phyloP scores from a whole-genome alignment of 768 basidiomycete genomes.

The Tylopilus plumbeoviolaceoides region DNA sequence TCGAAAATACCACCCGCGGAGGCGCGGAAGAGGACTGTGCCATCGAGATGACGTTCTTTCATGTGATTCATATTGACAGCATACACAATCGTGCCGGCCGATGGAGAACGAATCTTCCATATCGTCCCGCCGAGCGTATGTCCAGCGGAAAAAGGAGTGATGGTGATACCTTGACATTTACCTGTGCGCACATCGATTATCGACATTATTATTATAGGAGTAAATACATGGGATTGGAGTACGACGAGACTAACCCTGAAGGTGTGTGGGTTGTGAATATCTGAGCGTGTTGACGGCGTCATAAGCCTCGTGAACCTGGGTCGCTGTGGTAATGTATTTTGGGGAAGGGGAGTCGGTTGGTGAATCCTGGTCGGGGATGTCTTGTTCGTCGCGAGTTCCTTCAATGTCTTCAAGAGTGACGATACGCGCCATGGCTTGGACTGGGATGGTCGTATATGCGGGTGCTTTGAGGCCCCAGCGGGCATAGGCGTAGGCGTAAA shows the following conservation, averaged over 20 bases:
- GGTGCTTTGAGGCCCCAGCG: conserved; percentile 86
- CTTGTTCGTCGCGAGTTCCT: conserved; percentile 71
- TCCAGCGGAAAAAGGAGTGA: conserved; percentile 93
- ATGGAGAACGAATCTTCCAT: conserved; percentile 98
- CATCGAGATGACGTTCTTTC: conserved; percentile 92
- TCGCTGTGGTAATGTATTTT: conserved; percentile 70
- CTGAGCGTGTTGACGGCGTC: conserved; percentile 87
- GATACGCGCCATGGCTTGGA: conserved; percentile 92
- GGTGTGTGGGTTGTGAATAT: conserved; percentile 93
- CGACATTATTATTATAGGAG: neutral
- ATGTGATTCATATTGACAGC: conserved; percentile 96
- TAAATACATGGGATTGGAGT: conserved; percentile 2
- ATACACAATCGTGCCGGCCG: conserved; percentile 92
- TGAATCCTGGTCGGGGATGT: conserved; percentile 38
- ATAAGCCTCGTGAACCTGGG: conserved; percentile 91
- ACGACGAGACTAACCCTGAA: conserved; percentile 63
- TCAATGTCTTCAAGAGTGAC: conserved; percentile 88
- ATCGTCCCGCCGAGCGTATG: conserved; percentile 96
- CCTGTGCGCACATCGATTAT: conserved; percentile 39
- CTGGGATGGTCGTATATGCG: conserved; percentile 91
- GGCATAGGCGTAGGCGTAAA: conserved; percentile 91
- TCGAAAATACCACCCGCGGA: conserved; percentile 79
- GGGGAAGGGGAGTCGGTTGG: conserved; percentile 14
- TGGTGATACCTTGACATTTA: conserved; percentile 88
- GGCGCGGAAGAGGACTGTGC: conserved; percentile 79